A percentile compares a stretch with the other conserved stretches of the same genome.
Evolutionary conservation across 1,284 basidiomycete species (phyloP).

Genomic region (Fomitopsis schrenkii): DNA sequence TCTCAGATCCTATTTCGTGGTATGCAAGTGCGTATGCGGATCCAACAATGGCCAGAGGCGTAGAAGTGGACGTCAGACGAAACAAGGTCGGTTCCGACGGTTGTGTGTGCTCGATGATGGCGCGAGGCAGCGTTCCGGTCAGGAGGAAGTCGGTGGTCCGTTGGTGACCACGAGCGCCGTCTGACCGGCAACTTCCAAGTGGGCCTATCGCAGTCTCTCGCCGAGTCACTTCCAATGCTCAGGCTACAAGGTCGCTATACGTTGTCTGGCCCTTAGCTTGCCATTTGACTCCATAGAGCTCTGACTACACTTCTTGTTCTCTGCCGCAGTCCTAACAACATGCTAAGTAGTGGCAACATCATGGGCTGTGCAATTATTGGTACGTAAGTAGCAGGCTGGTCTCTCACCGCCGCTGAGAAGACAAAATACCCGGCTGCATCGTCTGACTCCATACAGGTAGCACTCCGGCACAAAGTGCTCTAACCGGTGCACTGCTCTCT

Average conservation of each 20-base stretch:
- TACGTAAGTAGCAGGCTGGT: neutral
- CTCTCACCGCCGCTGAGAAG: neutral
- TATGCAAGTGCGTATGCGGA: neutral
- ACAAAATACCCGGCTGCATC: neutral
- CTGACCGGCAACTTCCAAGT: neutral
- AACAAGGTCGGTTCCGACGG: neutral
- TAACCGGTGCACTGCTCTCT: neutral
- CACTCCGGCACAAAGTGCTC: neutral
- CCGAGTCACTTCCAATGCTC: too few relatives aligned
- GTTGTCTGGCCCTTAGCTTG: too few relatives aligned
- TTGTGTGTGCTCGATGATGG: too few relatives aligned
- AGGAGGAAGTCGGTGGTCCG: neutral
- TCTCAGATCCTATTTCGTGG: neutral
- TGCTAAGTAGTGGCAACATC: too few relatives aligned
- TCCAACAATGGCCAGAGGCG: neutral
- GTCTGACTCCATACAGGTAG: neutral
- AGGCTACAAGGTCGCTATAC: too few relatives aligned
- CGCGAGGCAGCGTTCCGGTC: neutral
- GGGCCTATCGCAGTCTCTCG: too few relatives aligned
- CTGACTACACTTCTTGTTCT: too few relatives aligned
- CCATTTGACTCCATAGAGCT: too few relatives aligned
- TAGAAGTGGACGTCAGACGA: neutral
- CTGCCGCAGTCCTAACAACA: too few relatives aligned
- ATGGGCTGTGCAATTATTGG: too few relatives aligned
- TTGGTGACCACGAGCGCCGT: neutral